Percentiles rank a stretch among this genome's conserved stretches.
Conservation (phyloP, 352 stramenopile species). For the Pythium aphanidermatum region DNA sequence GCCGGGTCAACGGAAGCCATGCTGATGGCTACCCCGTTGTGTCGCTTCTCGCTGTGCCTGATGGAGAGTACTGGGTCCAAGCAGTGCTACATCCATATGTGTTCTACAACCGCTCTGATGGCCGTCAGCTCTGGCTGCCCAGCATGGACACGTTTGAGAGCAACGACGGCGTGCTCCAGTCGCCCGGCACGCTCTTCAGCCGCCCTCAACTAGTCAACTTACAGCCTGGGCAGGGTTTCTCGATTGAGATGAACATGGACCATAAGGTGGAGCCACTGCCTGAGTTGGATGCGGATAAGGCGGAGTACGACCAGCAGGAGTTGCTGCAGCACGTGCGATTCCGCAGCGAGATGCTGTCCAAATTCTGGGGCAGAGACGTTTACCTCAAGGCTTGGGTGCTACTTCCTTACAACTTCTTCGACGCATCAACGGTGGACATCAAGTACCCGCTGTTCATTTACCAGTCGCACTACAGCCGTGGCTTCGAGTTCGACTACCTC, state of each 20-base stretch:
- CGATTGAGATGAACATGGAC: conserved; percentile 36
- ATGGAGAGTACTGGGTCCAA: conserved; percentile 58
- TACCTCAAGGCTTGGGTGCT: conserved; percentile 66
- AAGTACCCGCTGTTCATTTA: conserved; percentile 72
- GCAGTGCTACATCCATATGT: conserved; percentile 56
- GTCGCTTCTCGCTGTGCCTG: conserved; percentile 33
- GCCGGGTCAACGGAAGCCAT: conserved; percentile 37
- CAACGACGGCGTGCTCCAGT: conserved; percentile 41
- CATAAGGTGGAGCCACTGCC: conserved; percentile 33
- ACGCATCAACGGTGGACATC: conserved; percentile 35
- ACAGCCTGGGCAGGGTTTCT: conserved; percentile 21
- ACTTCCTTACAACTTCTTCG: conserved; percentile 64
- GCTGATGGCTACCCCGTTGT: conserved; percentile 41
- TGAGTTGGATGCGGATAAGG: conserved; percentile 18
- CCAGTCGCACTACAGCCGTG: conserved; percentile 64
- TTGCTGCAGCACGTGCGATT: conserved; percentile 65
- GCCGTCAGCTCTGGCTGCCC: conserved; percentile 35
- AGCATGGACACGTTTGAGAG: conserved; percentile 53
- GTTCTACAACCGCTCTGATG: conserved; percentile 57
- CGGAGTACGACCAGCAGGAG: conserved; percentile 29
- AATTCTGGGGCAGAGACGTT: conserved; percentile 68
- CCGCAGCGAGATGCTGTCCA: conserved; percentile 46
- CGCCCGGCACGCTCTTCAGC: conserved; percentile 58
- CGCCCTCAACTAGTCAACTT: conserved; percentile 41
- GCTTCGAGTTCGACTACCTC: conserved; percentile 55